Conservation (phyloP, 192 early-diverging fungal species). For the Coemansia sp. region DNA sequence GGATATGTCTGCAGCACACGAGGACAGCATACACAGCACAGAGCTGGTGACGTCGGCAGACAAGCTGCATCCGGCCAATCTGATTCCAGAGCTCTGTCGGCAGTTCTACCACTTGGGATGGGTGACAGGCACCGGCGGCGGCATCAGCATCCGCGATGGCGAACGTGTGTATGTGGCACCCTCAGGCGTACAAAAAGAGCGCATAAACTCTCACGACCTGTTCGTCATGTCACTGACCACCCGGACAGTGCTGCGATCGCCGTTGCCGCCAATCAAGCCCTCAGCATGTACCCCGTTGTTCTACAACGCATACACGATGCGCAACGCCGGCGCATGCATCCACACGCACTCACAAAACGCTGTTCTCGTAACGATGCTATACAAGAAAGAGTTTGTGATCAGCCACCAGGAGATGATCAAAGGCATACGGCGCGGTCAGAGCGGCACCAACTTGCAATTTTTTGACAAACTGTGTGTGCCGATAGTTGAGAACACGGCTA, state of each 20-base stretch:
- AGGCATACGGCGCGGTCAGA: slow-evolving; percentile 80
- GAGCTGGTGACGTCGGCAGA: slow-evolving; percentile 60
- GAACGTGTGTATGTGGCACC: slow-evolving; percentile 87
- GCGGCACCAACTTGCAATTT: slow-evolving; percentile 66
- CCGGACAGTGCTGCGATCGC: slow-evolving; percentile 65
- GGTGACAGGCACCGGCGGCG: slow-evolving; percentile 95
- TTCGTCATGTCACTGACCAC: slow-evolving; percentile 74
- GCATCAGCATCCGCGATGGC: slow-evolving; percentile 76
- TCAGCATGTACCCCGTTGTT: slow-evolving; percentile 96
- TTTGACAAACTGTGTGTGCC: slow-evolving; percentile 85
- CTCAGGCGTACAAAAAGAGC: slow-evolving; percentile 92
- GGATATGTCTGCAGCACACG: background rate
- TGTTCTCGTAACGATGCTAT: slow-evolving; percentile 89
- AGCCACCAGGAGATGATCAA: slow-evolving; percentile 99
- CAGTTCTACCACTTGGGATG: slow-evolving; percentile 89
- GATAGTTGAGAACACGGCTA: slow-evolving; percentile 94
- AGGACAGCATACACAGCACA: slow-evolving; percentile 6
- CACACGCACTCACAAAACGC: slow-evolving; percentile 97
- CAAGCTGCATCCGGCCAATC: slow-evolving; percentile 69
- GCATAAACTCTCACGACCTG: slow-evolving; percentile 76
- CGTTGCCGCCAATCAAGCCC: slow-evolving; percentile 66
- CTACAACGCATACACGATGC: slow-evolving; percentile 86
- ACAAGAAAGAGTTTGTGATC: slow-evolving; percentile 76
- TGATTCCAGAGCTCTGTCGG: slow-evolving; percentile 91
- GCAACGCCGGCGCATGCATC: slow-evolving; percentile 86